Base-by-base conservation (phyloP, 2,329 filamentous ascomycete genomes). In the Xylaria digitata region DNA sequence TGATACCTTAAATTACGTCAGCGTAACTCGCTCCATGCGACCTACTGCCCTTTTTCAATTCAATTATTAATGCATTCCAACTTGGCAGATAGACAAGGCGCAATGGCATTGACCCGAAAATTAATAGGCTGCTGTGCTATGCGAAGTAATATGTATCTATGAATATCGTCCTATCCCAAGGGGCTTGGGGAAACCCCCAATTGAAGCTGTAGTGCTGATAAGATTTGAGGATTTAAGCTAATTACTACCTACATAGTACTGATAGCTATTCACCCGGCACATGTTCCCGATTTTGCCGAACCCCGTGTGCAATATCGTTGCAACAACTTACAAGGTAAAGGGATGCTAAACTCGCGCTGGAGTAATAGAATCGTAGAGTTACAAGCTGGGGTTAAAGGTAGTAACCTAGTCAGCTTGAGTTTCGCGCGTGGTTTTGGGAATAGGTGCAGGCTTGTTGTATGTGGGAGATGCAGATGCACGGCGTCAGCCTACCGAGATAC, bases 401-500 rank as follows among this genome's bases (percentile, higher is more conserved):
- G 30, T 50, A 59, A 49, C 7, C 32, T 32, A 3, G 26, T 26
- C 26, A 26, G 26, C 26, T 40, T 40, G 34, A 26, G 15, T 6
- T 13, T 21, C 37, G 43, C 17, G 53, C 23, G 23, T n/a, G n/a
- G 34, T 6, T 42, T 23, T 37, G 43, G 43, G 15, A 32, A 32
- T 52, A 37, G 50, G 53, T 21, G 15, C 45, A 26, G 40, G 19
- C 19, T 40, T 23, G n/a, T 23, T 11, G 26, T 6, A 43, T 26
- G 42, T 46, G 15, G 23, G 23, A 43, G 55, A 23, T 55, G 23
- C n/a, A 60, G 50, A 61, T 65, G 34, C 42, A 8, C 30, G 11
- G 5, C 26, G 26, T 26, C 62, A 50, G 43, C 34, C 34, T 49
- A 32, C 56, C 62, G 56, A 56, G 54, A 57, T 58, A 37, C 61